phyloP scores from a whole-genome alignment of 257 asterid genomes.

The Solanum piurae region DNA sequence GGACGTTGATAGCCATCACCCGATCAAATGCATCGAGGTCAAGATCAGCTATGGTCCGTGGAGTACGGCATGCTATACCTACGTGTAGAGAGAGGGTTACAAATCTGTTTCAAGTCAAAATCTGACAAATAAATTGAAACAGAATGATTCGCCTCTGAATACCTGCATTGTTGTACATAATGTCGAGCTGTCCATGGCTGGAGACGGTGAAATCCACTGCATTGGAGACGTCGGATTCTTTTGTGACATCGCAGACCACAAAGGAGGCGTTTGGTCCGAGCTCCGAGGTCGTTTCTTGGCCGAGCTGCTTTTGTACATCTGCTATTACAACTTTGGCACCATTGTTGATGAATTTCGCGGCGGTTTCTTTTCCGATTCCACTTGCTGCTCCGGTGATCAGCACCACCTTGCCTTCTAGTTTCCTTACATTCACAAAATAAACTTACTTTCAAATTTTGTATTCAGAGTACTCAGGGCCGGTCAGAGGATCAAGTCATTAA shows the following conservation, averaged over 20 bases:
- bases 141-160: background rate
- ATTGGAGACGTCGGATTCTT: slow-evolving; percentile 47
- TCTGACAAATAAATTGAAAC: background rate
- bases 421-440: slow-evolving; percentile 16
- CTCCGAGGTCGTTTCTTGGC: slow-evolving; percentile 32
- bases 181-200: slow-evolving; percentile 50
- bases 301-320: slow-evolving; percentile 38
- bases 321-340: slow-evolving; percentile 81
- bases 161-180: slow-evolving; percentile 92
- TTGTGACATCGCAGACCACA: slow-evolving; percentile 55
- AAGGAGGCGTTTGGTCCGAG: slow-evolving; percentile 63
- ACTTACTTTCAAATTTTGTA: background rate
- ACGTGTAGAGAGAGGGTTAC: background rate
- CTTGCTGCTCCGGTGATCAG: slow-evolving; percentile 79
- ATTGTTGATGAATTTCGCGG: slow-evolving; percentile 42
- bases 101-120: background rate
- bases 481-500: background rate
- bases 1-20: slow-evolving; percentile 64
- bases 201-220: slow-evolving; percentile 65
- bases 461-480: background rate
- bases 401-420: slow-evolving; percentile 72
- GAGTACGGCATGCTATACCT: slow-evolving; percentile 55
- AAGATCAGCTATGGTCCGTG: slow-evolving; percentile 52
- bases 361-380: slow-evolving; percentile 84
- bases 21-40: slow-evolving; percentile 53